phyloP scores from a whole-genome alignment of 441 rosid species.

The Breynia disticha region DNA sequence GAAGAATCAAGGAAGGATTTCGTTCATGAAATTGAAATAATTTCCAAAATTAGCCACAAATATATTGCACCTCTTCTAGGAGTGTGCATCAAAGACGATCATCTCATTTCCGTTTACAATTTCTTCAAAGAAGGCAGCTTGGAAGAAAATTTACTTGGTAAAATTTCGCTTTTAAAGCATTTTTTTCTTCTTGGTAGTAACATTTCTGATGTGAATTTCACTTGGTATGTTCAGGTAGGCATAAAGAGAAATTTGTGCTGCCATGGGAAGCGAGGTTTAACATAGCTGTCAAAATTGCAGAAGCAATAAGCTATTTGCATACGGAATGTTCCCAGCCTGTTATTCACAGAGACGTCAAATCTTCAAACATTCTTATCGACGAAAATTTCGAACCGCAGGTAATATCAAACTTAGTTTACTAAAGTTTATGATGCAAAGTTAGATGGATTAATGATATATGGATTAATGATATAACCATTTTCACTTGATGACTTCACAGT shows the following conservation, averaged over 20 bases:
- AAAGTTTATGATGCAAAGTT: too few relatives aligned
- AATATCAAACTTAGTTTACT: slow-evolving; percentile 2
- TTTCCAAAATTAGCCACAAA: slow-evolving; percentile 51
- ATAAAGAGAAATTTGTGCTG: slow-evolving; percentile 23
- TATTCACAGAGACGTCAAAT: slow-evolving; percentile 79
- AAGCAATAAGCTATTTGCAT: slow-evolving; percentile 63
- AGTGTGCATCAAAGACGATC: slow-evolving; percentile 38
- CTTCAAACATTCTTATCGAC: slow-evolving; percentile 77
- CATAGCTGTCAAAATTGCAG: slow-evolving; percentile 53
- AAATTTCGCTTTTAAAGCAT: slow-evolving; percentile 7
- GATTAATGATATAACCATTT: too few relatives aligned
- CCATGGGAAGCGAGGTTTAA: slow-evolving; percentile 59
- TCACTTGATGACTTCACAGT: slow-evolving; percentile 24
- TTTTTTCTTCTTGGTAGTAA: slow-evolving; percentile 7
- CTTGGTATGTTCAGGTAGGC: slow-evolving; percentile 23
- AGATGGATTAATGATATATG: too few relatives aligned
- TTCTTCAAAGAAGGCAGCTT: slow-evolving; percentile 59
- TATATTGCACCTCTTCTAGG: slow-evolving; percentile 52
- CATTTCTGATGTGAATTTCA: slow-evolving; percentile 9
- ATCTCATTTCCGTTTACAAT: slow-evolving; percentile 61
- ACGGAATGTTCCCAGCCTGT: slow-evolving; percentile 47
- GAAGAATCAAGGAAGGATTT: slow-evolving; percentile 56
- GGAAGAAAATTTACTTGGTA: slow-evolving; percentile 62
- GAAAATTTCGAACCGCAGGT: slow-evolving; percentile 72
- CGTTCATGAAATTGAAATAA: slow-evolving; percentile 54